Evolutionary conservation across 2,329 filamentous ascomycete species (phyloP).

Genomic region (Penicillium hordei): DNA sequence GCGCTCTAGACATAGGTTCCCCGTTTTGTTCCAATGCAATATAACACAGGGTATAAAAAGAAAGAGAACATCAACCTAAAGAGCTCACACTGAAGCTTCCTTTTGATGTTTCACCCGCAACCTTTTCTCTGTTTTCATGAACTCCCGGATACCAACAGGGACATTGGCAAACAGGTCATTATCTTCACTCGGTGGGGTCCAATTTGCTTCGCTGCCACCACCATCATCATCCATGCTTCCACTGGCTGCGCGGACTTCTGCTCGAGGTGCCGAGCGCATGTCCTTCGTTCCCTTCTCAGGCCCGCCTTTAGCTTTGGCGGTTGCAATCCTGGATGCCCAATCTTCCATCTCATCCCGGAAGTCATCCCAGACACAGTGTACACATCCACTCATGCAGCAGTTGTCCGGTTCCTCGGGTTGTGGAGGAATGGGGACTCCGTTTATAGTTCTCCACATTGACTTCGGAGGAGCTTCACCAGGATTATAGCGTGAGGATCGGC

Average conservation of each 20-base stretch:
- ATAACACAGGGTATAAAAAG: constrained; percentile 16
- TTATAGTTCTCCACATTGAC: constrained; percentile 61
- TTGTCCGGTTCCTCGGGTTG: constrained; percentile 89
- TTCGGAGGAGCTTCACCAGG: constrained; percentile 58
- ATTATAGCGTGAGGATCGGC: constrained; percentile 58
- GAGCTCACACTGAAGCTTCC: constrained; percentile 36
- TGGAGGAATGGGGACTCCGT: constrained; percentile 79
- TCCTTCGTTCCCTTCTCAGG: constrained; percentile 30
- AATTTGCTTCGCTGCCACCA: constrained; percentile 70
- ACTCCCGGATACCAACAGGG: constrained; percentile 90
- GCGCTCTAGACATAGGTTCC: constrained; percentile 2
- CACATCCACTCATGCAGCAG: constrained; percentile 98
- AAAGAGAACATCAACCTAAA: not conserved
- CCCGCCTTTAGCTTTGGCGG: constrained; percentile 54
- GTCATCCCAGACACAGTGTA: constrained; percentile 94
- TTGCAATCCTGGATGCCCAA: constrained; percentile 67
- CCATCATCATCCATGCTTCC: constrained; percentile 77
- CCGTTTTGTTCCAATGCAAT: not conserved
- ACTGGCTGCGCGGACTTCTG: constrained; percentile 51
- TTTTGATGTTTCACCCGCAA: constrained; percentile 71
- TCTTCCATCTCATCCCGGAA: constrained; percentile 91
- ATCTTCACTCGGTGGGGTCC: constrained; percentile 48
- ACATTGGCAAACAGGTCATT: constrained; percentile 74
- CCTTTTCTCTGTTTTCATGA: constrained; percentile 95
- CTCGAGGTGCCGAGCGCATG: constrained; percentile 33